phyloP scores from a whole-genome alignment of 2,329 filamentous ascomycete species.

The Paecilomyces fulvus region DNA sequence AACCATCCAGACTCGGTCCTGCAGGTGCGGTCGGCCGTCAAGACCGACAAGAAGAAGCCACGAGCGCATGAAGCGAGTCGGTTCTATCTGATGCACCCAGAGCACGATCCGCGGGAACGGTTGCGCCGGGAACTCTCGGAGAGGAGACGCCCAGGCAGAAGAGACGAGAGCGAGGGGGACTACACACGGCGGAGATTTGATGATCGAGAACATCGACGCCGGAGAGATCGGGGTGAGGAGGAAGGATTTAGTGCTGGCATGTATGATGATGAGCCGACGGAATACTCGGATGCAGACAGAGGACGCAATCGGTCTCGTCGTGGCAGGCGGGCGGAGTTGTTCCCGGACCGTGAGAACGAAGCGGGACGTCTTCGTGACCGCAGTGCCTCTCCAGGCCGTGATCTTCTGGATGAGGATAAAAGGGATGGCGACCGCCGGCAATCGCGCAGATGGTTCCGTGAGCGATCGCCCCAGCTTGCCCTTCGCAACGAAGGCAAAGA shows the following conservation, averaged over 20 bases:
- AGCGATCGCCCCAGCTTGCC: slow-evolving; percentile 31
- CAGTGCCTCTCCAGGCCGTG: slow-evolving; percentile 52
- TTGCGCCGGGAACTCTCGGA: slow-evolving; percentile 48
- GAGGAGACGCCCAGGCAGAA: slow-evolving; percentile 29
- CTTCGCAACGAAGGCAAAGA: slow-evolving; percentile 42
- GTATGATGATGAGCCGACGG: slow-evolving; percentile 62
- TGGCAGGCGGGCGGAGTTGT: slow-evolving; percentile 27
- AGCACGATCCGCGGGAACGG: slow-evolving; percentile 73
- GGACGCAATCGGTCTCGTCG: slow-evolving; percentile 21
- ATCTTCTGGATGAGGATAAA: slow-evolving; percentile 36
- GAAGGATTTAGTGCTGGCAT: slow-evolving; percentile 65
- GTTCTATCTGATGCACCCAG: slow-evolving; percentile 87
- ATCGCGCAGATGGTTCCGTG: slow-evolving; percentile 32
- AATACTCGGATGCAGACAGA: slow-evolving; percentile 21
- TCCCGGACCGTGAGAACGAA: slow-evolving; percentile 26
- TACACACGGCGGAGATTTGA: slow-evolving; percentile 51
- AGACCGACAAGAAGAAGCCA: slow-evolving; percentile 68
- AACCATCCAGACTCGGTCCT: slow-evolving; percentile 62
- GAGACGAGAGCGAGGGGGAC: slow-evolving; percentile 31
- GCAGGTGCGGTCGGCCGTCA: slow-evolving; percentile 64
- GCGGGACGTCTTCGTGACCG: slow-evolving; percentile 48
- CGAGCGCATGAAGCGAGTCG: slow-evolving; percentile 74
- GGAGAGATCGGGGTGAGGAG: slow-evolving; percentile 41
- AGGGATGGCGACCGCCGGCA: slow-evolving; percentile 27
- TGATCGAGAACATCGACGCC: slow-evolving; percentile 45